These are phyloP conservation scores for Lepiota brunneoincarnata DNA, from an alignment of 768 basidiomycete species.

Conservation along the genomic window DNA sequence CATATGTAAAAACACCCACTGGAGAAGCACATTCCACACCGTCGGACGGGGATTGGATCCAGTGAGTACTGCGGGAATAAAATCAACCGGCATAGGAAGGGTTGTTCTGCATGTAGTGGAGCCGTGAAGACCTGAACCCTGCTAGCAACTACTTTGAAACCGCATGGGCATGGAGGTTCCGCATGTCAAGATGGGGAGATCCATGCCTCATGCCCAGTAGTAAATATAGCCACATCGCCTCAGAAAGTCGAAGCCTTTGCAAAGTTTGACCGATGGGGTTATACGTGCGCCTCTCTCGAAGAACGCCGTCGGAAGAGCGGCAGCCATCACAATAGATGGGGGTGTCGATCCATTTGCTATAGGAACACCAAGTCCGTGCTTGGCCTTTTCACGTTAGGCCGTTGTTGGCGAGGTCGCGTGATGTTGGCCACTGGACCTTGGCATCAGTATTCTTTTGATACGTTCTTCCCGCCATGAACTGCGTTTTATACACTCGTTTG, in stretches of 20 bases:
- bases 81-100: not conserved
- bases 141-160: not conserved
- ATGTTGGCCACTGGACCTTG: too few relatives aligned
- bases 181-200: conserved; percentile 7
- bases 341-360: too few relatives aligned
- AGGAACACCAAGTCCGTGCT: too few relatives aligned
- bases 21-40: conserved; percentile 1
- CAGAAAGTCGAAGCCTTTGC: not conserved
- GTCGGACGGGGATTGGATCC: not conserved
- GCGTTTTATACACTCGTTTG: not conserved
- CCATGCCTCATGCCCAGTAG: not conserved
- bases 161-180: conserved; percentile 7
- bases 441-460: too few relatives aligned
- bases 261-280: too few relatives aligned
- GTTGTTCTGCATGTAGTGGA: not conserved
- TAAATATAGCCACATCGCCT: not conserved
- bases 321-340: too few relatives aligned
- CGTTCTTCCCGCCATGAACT: not conserved
- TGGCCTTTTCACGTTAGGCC: too few relatives aligned
- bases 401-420: too few relatives aligned
- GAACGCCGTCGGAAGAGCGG: too few relatives aligned
- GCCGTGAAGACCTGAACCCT: not conserved
- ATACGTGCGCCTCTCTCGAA: too few relatives aligned
- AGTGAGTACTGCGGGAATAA: conserved; percentile 3
- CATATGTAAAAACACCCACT: not conserved